Base-by-base conservation (phyloP, 2,329 filamentous ascomycete genomes). In the Byssothecium circinans region DNA sequence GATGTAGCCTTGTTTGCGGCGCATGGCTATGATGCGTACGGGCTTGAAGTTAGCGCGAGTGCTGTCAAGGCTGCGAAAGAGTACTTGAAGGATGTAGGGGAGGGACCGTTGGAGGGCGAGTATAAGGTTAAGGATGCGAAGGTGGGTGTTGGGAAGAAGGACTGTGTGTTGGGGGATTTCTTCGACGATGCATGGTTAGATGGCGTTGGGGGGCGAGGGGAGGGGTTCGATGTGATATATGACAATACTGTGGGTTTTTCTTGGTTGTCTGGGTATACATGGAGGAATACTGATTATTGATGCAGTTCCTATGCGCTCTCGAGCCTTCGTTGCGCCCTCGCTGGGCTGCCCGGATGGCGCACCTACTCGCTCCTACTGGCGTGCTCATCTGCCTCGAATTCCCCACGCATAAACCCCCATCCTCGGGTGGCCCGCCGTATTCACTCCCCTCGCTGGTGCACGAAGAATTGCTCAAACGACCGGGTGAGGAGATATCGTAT, bases 21-120 rank as follows among this genome's bases (percentile, higher is more conserved):
- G 8, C 82, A 86, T 62, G 90, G 90, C 1, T 94, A 88, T 66
- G 86, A 95, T 70, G 83, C 84, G 1, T 85, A 82, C 60, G 91
- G 89, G 0, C 72, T 95, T 1, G 90, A 95, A 64, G 79, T 81
- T 45, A 85, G 84, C 36, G 61, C 75, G 8, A 74, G 71, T 15
- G 83, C 76, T 7, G 60, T 73, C 8, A 68, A 75, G 10, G 73
- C 73, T 27, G 82, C 81, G 2, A 63, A 70, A 45, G 70, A 74
- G 54, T 78, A 62, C 44, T 20, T 70, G 2, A 58, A 64, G 35
- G 59, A 57, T 34, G 61, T 51, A 5, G 67, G 53, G 30, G 52
- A 59, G 37, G 74, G 68, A n/a, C 49, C 56, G 4, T 63, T 69
- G 29, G 70, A 69, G 41, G 70, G 70, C 8, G 69, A 75, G 25